Conservation (phyloP, 2,329 filamentous ascomycete genomes). For the Emergomyces orientalis region DNA sequence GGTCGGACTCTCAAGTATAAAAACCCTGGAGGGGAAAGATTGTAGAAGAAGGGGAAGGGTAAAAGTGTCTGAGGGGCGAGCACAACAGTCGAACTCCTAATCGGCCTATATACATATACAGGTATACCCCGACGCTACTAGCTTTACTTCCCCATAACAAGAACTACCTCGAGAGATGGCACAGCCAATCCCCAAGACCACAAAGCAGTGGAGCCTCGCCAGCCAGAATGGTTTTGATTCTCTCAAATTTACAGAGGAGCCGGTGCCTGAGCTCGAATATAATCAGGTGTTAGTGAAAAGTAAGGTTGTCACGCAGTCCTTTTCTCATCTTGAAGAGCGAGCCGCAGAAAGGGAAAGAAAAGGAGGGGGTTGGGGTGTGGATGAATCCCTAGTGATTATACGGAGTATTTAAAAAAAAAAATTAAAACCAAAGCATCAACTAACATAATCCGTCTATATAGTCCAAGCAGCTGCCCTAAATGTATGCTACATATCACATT, state of each 20-base stretch:
- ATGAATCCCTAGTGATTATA: too few relatives aligned
- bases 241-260: slow-evolving; percentile 6
- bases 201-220: slow-evolving; percentile 8
- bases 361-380: neutral
- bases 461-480: slow-evolving; percentile 7
- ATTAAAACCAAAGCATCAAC: neutral
- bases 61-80: neutral
- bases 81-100: neutral
- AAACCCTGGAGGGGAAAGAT: neutral
- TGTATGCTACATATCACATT: neutral
- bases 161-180: neutral
- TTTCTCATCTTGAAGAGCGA: neutral
- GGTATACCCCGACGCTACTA: neutral
- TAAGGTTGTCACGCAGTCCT: neutral
- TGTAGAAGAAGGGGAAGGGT: neutral
- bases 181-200: slow-evolving; percentile 3
- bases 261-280: slow-evolving; percentile 6
- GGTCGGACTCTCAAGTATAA: neutral
- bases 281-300: slow-evolving; percentile 8
- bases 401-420: too few relatives aligned
- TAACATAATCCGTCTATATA: neutral
- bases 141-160: neutral
- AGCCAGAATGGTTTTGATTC: slow-evolving; percentile 4
- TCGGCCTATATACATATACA: neutral
- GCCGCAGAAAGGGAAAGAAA: neutral